These are phyloP conservation scores for Clonostachys sp. DNA, from an alignment of 2,329 filamentous ascomycete genomes.

Conservation along the genomic window DNA sequence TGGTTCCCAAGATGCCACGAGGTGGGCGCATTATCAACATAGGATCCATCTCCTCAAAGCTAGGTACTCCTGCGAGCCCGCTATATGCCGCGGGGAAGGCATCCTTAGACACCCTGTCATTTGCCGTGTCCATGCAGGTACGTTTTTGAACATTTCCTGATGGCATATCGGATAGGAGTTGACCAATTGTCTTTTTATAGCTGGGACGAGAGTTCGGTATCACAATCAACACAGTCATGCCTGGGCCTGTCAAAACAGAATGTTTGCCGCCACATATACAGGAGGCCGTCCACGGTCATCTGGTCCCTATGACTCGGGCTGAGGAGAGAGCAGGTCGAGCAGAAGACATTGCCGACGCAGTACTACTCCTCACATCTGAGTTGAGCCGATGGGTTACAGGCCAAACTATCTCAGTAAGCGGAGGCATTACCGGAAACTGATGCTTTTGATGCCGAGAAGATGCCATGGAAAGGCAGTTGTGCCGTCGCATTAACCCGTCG, in stretches of 20 bases:
- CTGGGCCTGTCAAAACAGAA: constrained; percentile 31
- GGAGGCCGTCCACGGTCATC: constrained; percentile 8
- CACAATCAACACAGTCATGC: constrained; percentile 35
- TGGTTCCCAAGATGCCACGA: constrained; percentile 24
- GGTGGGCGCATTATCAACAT: constrained; percentile 18
- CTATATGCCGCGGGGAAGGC: constrained; percentile 19
- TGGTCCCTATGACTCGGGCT: constrained; percentile 18
- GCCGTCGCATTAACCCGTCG: too few species aligned
- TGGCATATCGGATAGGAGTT: too few species aligned
- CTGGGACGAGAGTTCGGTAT: constrained; percentile 29
- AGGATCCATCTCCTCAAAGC: constrained; percentile 9
- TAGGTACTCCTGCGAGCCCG: constrained; percentile 6
- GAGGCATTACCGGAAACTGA: constrained; percentile 16
- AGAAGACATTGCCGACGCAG: constrained; percentile 36
- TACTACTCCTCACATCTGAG: constrained; percentile 28
- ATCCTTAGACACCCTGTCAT: constrained; percentile 25
- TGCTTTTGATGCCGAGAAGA: too few species aligned
- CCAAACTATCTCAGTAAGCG: constrained; percentile 31
- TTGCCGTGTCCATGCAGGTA: constrained; percentile 24
- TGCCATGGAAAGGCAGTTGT: too few species aligned
- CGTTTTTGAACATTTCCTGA: background rate
- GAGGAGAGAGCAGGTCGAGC: constrained; percentile 23
- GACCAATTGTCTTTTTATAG: constrained; percentile 3
- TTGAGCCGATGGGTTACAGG: constrained; percentile 36
- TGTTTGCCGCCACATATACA: constrained; percentile 7